Percentiles rank a stretch among this genome's conserved stretches.
phyloP scores from a whole-genome alignment of 495 filamentous ascomycete genomes.

The Aspergillus ostianus region DNA sequence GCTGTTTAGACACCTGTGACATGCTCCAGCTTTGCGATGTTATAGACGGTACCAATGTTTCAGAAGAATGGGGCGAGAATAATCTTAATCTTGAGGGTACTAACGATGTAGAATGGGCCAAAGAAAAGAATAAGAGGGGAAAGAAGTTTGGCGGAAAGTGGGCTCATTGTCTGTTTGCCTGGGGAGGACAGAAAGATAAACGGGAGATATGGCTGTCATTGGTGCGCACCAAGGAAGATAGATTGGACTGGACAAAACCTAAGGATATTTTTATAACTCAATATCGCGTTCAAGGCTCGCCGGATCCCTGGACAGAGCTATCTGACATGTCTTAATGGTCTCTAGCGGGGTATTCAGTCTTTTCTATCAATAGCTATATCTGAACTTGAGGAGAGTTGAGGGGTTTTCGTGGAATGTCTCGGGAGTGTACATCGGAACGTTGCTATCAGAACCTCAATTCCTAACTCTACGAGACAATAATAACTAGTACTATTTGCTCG shows the following conservation, averaged over 20 bases:
- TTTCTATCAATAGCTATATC: slow-evolving; percentile 12
- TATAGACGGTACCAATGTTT: slow-evolving; percentile 37
- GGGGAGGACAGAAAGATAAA: slow-evolving; percentile 23
- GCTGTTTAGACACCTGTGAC: slow-evolving; percentile 34
- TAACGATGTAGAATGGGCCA: slow-evolving; percentile 35
- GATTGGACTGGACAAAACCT: slow-evolving; percentile 30
- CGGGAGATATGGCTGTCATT: slow-evolving; percentile 29
- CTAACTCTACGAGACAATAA: too few relatives aligned
- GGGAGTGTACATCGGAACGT: too few relatives aligned
- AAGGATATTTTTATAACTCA: slow-evolving; percentile 27
- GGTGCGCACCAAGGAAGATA: slow-evolving; percentile 26
- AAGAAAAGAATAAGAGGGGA: slow-evolving; percentile 26
- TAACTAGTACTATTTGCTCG: too few relatives aligned
- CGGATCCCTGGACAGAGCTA: slow-evolving; percentile 28
- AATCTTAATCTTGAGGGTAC: slow-evolving; percentile 34
- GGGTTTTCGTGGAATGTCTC: slow-evolving; percentile 1
- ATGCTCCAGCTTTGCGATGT: slow-evolving; percentile 34
- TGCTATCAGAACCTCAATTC: too few relatives aligned
- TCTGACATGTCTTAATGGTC: slow-evolving; percentile 15
- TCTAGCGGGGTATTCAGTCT: slow-evolving; percentile 17
- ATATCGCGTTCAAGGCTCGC: slow-evolving; percentile 27
- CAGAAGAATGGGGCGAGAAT: slow-evolving; percentile 35
- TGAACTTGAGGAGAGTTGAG: slow-evolving; percentile 12
- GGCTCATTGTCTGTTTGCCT: slow-evolving; percentile 25
- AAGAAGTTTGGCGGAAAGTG: slow-evolving; percentile 20